These are phyloP conservation scores for Naganishia liquefaciens DNA, from an alignment of 1,284 basidiomycete species.

Conservation along the genomic window DNA sequence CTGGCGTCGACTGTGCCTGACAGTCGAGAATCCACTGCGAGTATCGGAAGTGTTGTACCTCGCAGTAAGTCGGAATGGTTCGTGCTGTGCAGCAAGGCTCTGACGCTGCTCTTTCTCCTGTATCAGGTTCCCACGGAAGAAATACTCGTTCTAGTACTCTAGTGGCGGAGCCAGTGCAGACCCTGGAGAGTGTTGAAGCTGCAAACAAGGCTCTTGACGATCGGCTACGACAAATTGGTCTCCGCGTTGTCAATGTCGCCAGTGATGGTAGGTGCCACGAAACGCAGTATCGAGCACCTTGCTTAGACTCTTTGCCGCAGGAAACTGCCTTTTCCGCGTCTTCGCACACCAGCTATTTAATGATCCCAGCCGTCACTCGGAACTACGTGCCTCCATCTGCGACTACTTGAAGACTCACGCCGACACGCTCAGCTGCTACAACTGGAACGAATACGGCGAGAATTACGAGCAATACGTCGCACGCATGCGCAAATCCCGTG, in stretches of 20 bases:
- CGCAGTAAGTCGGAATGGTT: conserved; percentile 3
- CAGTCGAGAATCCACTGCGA: conserved; percentile 23
- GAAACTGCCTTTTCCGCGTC: conserved; percentile 25
- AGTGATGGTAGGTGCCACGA: conserved; percentile 13
- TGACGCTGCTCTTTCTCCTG: not conserved
- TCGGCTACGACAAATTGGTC: conserved; percentile 19
- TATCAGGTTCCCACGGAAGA: conserved; percentile 23
- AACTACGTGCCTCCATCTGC: conserved; percentile 17
- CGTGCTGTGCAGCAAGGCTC: not conserved
- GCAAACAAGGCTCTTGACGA: conserved; percentile 24
- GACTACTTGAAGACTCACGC: conserved; percentile 24
- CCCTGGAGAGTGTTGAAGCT: conserved; percentile 18
- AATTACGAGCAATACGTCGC: conserved; percentile 27
- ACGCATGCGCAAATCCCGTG: conserved; percentile 21
- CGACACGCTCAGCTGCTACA: conserved; percentile 28
- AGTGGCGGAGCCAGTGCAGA: conserved; percentile 17
- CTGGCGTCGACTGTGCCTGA: conserved; percentile 4
- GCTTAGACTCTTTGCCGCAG: not conserved
- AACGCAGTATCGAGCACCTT: too few relatives aligned
- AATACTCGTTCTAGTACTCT: conserved; percentile 23
- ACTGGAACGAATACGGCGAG: conserved; percentile 26
- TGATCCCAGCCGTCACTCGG: conserved; percentile 13
- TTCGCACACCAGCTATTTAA: conserved; percentile 26
- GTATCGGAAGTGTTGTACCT: conserved; percentile 10
- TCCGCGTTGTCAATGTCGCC: conserved; percentile 22